Base-by-base conservation (phyloP, 331 rosid species). In the Pyracantha coccinea region DNA sequence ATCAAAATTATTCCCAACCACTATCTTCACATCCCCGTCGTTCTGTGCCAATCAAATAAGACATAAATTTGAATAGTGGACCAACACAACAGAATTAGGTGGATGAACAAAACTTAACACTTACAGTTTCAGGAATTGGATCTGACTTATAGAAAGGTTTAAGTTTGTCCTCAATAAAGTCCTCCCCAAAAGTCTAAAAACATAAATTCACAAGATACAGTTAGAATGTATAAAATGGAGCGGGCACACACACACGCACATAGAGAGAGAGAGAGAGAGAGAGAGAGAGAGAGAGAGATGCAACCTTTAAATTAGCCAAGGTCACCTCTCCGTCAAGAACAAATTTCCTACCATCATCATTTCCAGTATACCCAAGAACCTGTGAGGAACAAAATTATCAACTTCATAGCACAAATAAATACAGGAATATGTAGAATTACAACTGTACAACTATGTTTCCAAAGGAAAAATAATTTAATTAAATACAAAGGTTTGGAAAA, bases 131-230 rank as follows among this genome's bases (percentile, higher is more conserved):
- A 15, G 99, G 99, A 76, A 92, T 78, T 32, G 97, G 97, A 59
- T 95, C 99, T 5, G 99, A 95, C 85, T 90, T 95, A 63, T 35
- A 90, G 78, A 90, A 95, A 29, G 97, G 93, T 77, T 95, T 95
- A 57, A 95, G 89, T 85, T 92, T 95, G 89, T 95, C 97, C 78
- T 89, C 87, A 80, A 95, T 83, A 86, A 95, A 95, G 74, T 89
- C 87, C 79, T 89, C 87, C 60, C 91, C 99, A 79, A 95, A 95
- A 59, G 85, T 85, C 99, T 95, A 85, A 70, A 45, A 75, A 45
- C 67, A 77, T 44, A 61, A 60, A 47, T 33, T 65, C 23, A 63
- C 29, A 79, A 71, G 24, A 47, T 81, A 68, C 12, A 53, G 67
- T 66, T 21, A 57, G 28, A 54, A 55, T 13, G 14, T 6, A 9